Evolutionary conservation across 345 rosid species (phyloP).

Genomic region (Eucalyptus sideroxylon): DNA sequence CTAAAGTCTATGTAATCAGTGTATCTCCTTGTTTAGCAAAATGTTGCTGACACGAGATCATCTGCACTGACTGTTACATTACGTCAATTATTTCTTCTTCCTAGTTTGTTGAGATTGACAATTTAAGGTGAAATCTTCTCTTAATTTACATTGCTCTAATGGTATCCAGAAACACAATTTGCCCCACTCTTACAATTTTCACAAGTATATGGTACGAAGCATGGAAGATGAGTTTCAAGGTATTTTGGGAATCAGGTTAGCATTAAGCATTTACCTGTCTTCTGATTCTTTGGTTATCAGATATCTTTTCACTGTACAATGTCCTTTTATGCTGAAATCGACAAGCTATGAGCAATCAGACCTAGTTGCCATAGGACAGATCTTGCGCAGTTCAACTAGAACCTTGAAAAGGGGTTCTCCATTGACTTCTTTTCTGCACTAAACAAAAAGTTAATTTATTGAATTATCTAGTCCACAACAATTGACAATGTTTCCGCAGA

Average conservation of each 20-base stretch:
- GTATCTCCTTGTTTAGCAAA: not conserved
- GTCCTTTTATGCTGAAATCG: not conserved
- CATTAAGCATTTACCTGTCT: not conserved
- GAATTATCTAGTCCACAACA: not conserved
- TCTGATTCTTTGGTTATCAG: not conserved
- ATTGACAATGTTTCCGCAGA: not conserved
- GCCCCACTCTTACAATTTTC: conserved; percentile 81
- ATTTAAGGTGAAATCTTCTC: not conserved
- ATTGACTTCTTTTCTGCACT: not conserved
- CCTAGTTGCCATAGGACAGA: not conserved
- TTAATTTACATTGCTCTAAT: not conserved
- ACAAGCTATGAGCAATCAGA: not conserved
- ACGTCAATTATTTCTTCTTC: not conserved
- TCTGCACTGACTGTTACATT: not conserved
- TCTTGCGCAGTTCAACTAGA: not conserved
- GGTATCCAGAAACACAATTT: conserved; percentile 70
- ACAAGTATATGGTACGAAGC: conserved; percentile 83
- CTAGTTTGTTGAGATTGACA: not conserved
- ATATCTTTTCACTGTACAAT: not conserved
- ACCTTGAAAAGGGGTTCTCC: not conserved
- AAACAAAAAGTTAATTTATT: not conserved
- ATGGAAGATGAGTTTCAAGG: conserved; percentile 99
- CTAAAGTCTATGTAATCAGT: not conserved
- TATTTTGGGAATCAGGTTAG: conserved; percentile 79
- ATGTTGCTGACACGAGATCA: not conserved